phyloP scores from a whole-genome alignment of 31 red algal species.

The Odonthalia washingtoniensis region DNA sequence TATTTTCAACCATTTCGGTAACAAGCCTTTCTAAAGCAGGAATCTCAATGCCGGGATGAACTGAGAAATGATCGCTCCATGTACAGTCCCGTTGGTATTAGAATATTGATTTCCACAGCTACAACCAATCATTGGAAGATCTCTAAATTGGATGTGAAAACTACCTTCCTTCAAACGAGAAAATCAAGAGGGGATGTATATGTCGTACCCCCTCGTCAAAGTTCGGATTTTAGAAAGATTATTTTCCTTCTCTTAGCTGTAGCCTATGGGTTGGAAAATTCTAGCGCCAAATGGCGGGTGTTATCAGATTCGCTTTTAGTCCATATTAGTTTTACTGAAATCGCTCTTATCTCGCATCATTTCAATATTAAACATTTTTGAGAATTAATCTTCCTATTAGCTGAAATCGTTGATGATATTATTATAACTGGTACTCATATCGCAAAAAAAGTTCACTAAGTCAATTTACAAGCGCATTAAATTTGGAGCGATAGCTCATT shows the following conservation, averaged over 20 bases:
- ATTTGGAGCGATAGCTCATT: background rate
- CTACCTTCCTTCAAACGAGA: too few species aligned
- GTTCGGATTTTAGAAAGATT: background rate
- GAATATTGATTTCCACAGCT: constrained; percentile 7
- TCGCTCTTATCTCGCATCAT: background rate
- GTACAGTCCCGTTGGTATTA: background rate
- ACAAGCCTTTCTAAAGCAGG: too few species aligned
- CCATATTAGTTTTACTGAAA: background rate
- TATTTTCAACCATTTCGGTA: too few species aligned
- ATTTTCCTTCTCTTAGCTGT: constrained; percentile 25
- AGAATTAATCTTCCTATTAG: background rate
- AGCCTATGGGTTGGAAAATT: constrained; percentile 35
- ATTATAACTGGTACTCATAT: background rate
- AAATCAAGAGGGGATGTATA: background rate
- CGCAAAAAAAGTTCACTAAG: background rate
- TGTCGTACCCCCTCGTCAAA: constrained; percentile 19
- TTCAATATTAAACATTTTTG: background rate
- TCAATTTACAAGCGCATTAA: background rate
- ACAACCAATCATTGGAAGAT: background rate
- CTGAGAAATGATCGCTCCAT: too few species aligned
- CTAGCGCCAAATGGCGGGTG: constrained; percentile 34
- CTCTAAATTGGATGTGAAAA: constrained; percentile 32
- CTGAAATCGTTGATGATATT: too few species aligned
- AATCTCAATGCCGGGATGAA: background rate
- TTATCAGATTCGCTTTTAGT: background rate